phyloP scores from a whole-genome alignment of 345 rosid species.

The Lepidium aucheri region DNA sequence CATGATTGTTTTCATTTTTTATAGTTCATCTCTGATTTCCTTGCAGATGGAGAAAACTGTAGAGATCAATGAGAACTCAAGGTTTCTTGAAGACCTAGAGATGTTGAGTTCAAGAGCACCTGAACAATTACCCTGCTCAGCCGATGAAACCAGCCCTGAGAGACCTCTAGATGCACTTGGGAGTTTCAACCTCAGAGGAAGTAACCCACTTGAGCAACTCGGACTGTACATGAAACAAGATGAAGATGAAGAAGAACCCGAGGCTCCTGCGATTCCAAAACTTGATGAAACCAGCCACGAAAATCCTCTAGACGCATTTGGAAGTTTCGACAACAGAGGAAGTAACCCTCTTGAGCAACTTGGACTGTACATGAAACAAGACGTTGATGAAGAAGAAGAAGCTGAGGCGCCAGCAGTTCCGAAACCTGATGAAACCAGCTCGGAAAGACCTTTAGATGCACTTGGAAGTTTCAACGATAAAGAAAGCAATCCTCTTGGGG shows the following conservation, averaged over 20 bases:
- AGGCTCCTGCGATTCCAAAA: constrained; percentile 13
- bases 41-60: constrained; percentile 93
- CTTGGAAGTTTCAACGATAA: constrained; percentile 69
- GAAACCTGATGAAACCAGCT: constrained; percentile 48
- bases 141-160: constrained; percentile 57
- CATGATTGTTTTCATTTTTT: not conserved
- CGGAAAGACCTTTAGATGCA: constrained; percentile 38
- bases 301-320: constrained; percentile 37
- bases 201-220: constrained; percentile 79
- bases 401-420: constrained; percentile 23
- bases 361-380: constrained; percentile 72
- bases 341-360: constrained; percentile 78
- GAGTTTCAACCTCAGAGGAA: constrained; percentile 59
- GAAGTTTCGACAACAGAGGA: constrained; percentile 57
- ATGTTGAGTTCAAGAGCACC: constrained; percentile 65
- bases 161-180: constrained; percentile 40
- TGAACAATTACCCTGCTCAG: constrained; percentile 56
- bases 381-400: constrained; percentile 66
- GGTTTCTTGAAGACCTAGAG: constrained; percentile 81
- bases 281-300: constrained; percentile 52
- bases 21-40: not conserved
- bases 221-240: constrained; percentile 82
- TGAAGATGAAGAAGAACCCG: constrained; percentile 61
- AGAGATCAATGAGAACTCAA: constrained; percentile 83
- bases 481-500: constrained; percentile 77